Percentiles rank a stretch among this genome's conserved stretches.
Evolutionary conservation across 257 asterid species (phyloP).

Genomic region (Plantago elongata): DNA sequence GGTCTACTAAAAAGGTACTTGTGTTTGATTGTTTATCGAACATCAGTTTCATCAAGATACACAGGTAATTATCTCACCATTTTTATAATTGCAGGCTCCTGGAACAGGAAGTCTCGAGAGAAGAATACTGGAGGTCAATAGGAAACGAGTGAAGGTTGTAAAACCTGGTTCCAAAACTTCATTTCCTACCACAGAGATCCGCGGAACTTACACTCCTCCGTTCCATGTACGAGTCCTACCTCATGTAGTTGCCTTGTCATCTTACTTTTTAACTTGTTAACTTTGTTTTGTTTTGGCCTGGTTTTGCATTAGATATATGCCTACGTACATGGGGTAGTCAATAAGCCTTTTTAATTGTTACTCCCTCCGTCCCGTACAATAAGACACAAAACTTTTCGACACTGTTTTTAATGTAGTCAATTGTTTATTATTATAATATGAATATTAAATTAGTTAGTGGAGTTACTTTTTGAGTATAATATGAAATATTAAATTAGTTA

Average conservation of each 20-base stretch:
- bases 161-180: constrained; percentile 97
- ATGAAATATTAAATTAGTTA: no score
- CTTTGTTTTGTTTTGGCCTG: no score
- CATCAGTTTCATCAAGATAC: constrained; percentile 12
- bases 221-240: constrained; percentile 62
- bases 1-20: constrained; percentile 72
- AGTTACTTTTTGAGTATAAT: no score
- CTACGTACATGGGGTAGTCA: no score
- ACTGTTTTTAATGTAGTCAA: no score
- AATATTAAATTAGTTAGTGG: no score
- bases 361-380: no score
- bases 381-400: no score
- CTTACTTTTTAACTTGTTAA: background rate
- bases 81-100: constrained; percentile 50
- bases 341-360: no score
- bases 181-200: constrained; percentile 81
- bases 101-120: constrained; percentile 81
- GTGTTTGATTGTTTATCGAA: constrained; percentile 6
- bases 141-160: constrained; percentile 78
- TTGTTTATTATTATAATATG: no score
- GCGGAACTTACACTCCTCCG: constrained; percentile 89
- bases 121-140: constrained; percentile 80
- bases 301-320: no score
- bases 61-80: constrained; percentile 5
- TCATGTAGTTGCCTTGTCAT: background rate